A percentile compares a stretch with the other conserved stretches of the same genome.
Evolutionary conservation across 2,329 filamentous ascomycete genomes (phyloP).

Genomic region (Phaeosphaeria sp.): DNA sequence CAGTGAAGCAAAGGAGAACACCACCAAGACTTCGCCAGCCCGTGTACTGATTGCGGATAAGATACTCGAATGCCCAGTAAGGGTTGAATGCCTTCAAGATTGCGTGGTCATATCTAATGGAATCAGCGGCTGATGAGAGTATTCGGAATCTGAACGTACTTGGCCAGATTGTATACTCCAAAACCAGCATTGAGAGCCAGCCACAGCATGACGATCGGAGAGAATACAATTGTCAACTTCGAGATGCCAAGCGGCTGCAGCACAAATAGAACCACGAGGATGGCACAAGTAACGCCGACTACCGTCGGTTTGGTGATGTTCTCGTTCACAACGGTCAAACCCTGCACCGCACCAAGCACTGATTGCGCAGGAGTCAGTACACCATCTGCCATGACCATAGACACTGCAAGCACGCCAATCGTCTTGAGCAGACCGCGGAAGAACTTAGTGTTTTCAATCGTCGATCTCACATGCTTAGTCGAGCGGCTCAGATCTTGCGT

Average conservation of each 20-base stretch:
- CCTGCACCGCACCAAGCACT: slow-evolving; percentile 72
- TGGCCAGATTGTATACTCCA: slow-evolving; percentile 63
- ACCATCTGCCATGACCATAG: slow-evolving; percentile 71
- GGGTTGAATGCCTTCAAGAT: slow-evolving; percentile 62
- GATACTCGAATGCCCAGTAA: slow-evolving; percentile 66
- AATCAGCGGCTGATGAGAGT: slow-evolving; percentile 15
- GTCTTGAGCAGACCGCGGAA: slow-evolving; percentile 64
- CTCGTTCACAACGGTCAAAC: slow-evolving; percentile 62
- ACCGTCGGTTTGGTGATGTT: slow-evolving; percentile 64
- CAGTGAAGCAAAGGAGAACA: slow-evolving; percentile 76
- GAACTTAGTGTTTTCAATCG: slow-evolving; percentile 63
- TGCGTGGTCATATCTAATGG: slow-evolving; percentile 50
- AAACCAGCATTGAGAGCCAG: slow-evolving; percentile 67
- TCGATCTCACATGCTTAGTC: slow-evolving; percentile 60
- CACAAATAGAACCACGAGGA: slow-evolving; percentile 67
- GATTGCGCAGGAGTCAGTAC: slow-evolving; percentile 74
- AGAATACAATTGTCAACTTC: slow-evolving; percentile 66
- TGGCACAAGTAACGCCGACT: slow-evolving; percentile 68
- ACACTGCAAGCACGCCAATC: slow-evolving; percentile 70
- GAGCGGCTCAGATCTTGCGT: slow-evolving; percentile 63
- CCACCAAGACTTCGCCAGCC: slow-evolving; percentile 74
- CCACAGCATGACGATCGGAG: slow-evolving; percentile 72
- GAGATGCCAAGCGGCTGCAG: slow-evolving; percentile 70
- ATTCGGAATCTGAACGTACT: slow-evolving; percentile 12
- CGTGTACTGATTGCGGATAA: slow-evolving; percentile 63